Evolutionary conservation across 495 filamentous ascomycete genomes (phyloP).

Genomic region (Xylaria curta): DNA sequence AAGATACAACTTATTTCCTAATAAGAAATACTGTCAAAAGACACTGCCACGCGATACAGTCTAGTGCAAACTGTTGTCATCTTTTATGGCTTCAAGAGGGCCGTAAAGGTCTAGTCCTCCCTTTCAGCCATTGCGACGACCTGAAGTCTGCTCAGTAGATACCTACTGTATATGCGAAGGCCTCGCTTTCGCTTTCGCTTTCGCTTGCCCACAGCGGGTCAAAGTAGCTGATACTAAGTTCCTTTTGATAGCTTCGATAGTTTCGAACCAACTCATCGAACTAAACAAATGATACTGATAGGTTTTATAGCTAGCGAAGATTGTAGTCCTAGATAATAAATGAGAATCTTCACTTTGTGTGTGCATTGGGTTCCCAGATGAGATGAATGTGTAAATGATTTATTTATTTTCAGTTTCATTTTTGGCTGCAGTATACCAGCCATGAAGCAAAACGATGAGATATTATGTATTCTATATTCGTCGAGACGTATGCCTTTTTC

Average conservation of each 20-base stretch:
- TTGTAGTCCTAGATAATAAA: background rate
- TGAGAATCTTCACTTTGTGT: background rate
- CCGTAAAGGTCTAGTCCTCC: too few species aligned
- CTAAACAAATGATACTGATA: background rate
- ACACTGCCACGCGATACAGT: background rate
- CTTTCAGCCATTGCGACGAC: too few species aligned
- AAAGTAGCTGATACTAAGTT: too few species aligned
- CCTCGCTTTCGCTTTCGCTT: background rate
- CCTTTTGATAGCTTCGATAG: too few species aligned
- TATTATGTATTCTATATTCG: slow-evolving; percentile 12
- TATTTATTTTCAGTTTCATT: background rate
- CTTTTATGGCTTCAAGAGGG: too few species aligned
- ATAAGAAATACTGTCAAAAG: too few species aligned
- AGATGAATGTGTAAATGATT: background rate
- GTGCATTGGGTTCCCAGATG: background rate
- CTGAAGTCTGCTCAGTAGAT: too few species aligned
- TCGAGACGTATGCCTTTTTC: background rate
- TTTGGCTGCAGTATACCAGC: background rate
- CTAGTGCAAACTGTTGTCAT: background rate
- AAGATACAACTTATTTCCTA: background rate
- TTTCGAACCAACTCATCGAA: background rate
- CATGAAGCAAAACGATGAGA: background rate
- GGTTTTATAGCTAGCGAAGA: background rate
- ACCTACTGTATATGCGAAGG: too few species aligned
- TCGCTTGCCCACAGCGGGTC: too few species aligned